phyloP scores from a whole-genome alignment of 2,329 filamentous ascomycete genomes.

The Ophiosphaerella herpotricha region DNA sequence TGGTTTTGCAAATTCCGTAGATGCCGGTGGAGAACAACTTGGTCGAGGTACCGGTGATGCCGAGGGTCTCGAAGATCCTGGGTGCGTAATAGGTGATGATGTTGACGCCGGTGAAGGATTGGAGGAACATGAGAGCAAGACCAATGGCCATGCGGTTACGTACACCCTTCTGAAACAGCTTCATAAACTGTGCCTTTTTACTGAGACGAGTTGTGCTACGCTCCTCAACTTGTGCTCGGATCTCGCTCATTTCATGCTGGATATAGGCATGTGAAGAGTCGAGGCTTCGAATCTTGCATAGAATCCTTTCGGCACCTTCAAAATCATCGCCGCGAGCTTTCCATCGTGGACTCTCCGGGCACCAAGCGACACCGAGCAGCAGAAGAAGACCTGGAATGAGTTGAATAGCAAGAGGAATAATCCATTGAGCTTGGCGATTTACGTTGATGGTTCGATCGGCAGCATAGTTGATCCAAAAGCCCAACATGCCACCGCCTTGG shows the following conservation, averaged over 20 bases:
- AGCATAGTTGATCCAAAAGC: slow-evolving; percentile 52
- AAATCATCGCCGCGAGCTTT: slow-evolving; percentile 34
- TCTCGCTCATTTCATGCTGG: slow-evolving; percentile 56
- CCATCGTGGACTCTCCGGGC: slow-evolving; percentile 44
- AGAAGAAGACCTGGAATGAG: slow-evolving; percentile 48
- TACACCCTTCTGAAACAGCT: slow-evolving; percentile 46
- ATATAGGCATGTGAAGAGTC: slow-evolving; percentile 50
- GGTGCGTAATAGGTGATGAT: slow-evolving; percentile 31
- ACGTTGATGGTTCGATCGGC: slow-evolving; percentile 49
- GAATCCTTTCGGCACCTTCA: slow-evolving; percentile 48
- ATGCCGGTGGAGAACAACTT: slow-evolving; percentile 57
- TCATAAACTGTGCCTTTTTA: slow-evolving; percentile 39
- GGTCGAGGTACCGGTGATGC: slow-evolving; percentile 49
- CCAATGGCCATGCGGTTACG: slow-evolving; percentile 47
- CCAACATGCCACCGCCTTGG: slow-evolving; percentile 62
- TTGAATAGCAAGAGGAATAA: slow-evolving; percentile 62
- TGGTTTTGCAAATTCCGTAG: slow-evolving; percentile 51
- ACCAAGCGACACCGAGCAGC: slow-evolving; percentile 43
- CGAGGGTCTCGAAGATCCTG: slow-evolving; percentile 49
- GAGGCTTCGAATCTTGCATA: slow-evolving; percentile 53
- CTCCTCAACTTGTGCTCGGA: slow-evolving; percentile 45
- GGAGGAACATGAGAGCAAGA: slow-evolving; percentile 45
- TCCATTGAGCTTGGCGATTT: slow-evolving; percentile 61
- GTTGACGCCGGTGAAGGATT: slow-evolving; percentile 42
- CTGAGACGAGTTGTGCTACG: slow-evolving; percentile 34